These are phyloP conservation scores for Colletotrichum truncatum DNA, from an alignment of 2,329 filamentous ascomycete genomes.

Conservation along the genomic window DNA sequence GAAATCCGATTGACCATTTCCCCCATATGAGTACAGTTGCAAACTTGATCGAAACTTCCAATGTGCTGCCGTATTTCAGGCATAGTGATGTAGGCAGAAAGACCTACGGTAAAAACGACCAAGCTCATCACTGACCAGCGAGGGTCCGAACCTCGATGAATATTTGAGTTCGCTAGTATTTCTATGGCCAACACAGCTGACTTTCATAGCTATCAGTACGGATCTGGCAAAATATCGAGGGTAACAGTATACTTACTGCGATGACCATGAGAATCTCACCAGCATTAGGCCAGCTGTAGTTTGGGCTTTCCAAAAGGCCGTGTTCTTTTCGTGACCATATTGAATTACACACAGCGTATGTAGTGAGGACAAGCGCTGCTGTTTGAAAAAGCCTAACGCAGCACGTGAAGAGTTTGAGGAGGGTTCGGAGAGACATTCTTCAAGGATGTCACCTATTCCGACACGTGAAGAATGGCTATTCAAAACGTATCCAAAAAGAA, in stretches of 20 bases:
- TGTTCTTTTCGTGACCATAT: neutral
- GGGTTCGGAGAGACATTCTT: neutral
- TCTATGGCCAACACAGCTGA: neutral
- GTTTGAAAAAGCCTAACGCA: neutral
- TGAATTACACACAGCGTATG: neutral
- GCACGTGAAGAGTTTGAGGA: neutral
- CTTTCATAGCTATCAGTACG: neutral
- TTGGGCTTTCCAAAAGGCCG: too few relatives aligned
- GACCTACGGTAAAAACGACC: neutral
- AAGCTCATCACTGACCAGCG: neutral
- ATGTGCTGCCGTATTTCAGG: neutral
- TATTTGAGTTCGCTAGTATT: neutral
- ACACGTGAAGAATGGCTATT: too few relatives aligned
- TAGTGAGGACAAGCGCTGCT: neutral
- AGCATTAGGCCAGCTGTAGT: too few relatives aligned
- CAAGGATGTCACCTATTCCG: too few relatives aligned
- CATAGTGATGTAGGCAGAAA: neutral
- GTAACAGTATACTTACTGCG: neutral
- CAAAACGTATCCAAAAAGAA: too few relatives aligned
- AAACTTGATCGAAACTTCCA: neutral
- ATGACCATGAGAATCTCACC: neutral
- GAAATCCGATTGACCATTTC: neutral
- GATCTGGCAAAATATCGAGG: fast-evolving
- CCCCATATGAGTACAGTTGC: neutral
- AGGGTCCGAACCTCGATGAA: neutral